Evolutionary conservation across 768 basidiomycete species (phyloP), one percentile per base, ranked within the genome.

Genomic region (Clavaria fumosa): DNA sequence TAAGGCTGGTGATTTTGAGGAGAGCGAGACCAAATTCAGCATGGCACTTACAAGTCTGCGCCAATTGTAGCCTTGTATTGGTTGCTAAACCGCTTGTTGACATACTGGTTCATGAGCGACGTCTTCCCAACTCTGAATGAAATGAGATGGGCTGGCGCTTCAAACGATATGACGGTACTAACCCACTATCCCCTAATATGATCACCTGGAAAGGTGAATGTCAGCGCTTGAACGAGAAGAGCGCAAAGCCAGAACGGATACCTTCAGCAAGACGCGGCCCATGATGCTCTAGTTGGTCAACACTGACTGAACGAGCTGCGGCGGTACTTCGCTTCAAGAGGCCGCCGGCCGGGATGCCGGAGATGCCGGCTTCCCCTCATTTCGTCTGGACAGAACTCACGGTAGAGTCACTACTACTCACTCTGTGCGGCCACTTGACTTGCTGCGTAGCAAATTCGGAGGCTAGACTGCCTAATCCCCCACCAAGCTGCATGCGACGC

Each of bases 1-100:
- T 99, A 46, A 99, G 64, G 60, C 86, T 90, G 46, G 19, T 42
- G 37, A 40, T 31, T 20, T 35, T 24, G 37, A 38, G 35, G n/a
- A 12, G 33, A 24, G 39, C 37, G 41, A 43, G 32, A 34, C 38
- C 31, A 47, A 41, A 34, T 37, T 32, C 34, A 35, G n/a, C n/a
- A n/a, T n/a, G n/a, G n/a, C 46, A 69, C 84, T 43, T 61, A 88
- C 85, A 91, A 91, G 71, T 91, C 88, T 42, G 89, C 89, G 42
- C 89, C 89, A 54, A 93, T 93, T 44, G 95, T 97, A 12, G 95
- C 95, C 65, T 97, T 97, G 73, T 99, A 99, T 64, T 96, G 93
- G 63, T 91, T 95, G 59, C 84, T 89, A 62, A 97, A 99, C 44
- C 95, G 82, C 61, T 96, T 97, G 75, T 96, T 97, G 47, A 99